Percentiles rank a stretch among this genome's conserved stretches.
phyloP scores from a whole-genome alignment of 2,329 filamentous ascomycete species.

The Aschersonia sp. region DNA sequence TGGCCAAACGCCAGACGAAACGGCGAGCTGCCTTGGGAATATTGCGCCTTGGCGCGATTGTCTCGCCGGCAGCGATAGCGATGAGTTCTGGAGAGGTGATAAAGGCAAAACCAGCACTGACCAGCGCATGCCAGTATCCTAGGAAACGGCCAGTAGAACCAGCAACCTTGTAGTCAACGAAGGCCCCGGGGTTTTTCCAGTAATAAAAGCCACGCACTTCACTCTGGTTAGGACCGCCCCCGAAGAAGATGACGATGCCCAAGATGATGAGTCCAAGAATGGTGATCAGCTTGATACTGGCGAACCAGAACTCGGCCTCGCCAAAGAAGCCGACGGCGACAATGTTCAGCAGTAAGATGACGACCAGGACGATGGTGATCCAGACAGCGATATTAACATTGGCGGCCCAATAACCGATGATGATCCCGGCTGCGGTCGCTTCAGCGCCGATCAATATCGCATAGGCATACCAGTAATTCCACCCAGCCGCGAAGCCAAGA shows the following conservation, averaged over 20 bases:
- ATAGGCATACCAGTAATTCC: conserved; percentile 51
- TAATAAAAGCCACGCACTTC: conserved; percentile 28
- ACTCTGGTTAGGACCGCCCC: conserved; percentile 34
- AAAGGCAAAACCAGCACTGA: conserved; percentile 46
- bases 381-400: conserved; percentile 38
- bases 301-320: conserved; percentile 48
- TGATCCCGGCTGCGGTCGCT: conserved; percentile 39
- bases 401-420: conserved; percentile 46
- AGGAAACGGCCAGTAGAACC: conserved; percentile 39
- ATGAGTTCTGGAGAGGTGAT: conserved; percentile 48
- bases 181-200: conserved; percentile 25
- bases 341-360: conserved; percentile 40
- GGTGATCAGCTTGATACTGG: conserved; percentile 43
- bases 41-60: conserved; percentile 46
- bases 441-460: conserved; percentile 43
- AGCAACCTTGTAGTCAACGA: conserved; percentile 29
- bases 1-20: conserved; percentile 45
- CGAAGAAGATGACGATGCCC: conserved; percentile 39
- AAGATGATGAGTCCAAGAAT: conserved; percentile 43
- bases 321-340: conserved; percentile 42
- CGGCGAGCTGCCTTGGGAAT: conserved; percentile 50
- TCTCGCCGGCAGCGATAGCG: conserved; percentile 50
- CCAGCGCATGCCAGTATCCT: conserved; percentile 41
- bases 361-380: conserved; percentile 41
- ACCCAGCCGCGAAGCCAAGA: conserved; percentile 40